Evolutionary conservation across 768 basidiomycete genomes (phyloP), one percentile per base, ranked within the genome.

Genomic region (Galerina sulciceps): DNA sequence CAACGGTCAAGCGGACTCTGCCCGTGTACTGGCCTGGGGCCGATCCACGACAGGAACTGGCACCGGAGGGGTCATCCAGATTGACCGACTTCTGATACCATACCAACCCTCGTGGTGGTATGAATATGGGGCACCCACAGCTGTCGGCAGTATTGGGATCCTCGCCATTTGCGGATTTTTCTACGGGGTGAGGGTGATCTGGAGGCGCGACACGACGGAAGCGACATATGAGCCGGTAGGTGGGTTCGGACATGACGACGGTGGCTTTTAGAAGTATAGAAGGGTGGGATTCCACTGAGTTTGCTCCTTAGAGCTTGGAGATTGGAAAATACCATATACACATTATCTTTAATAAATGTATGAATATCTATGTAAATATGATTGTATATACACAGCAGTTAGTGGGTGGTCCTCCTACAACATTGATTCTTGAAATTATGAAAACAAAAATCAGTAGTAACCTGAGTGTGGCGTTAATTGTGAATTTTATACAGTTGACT

Each of bases 181-280:
- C 73, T 85, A 85, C 68, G 87, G 81, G n/a, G 86, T 91, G 18
- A 77, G 85, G 57, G 73, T 77, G 53, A 70, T 92, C 51, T 95
- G 93, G 92, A 79, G 80, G 61, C 73, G 80, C 66, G 91, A 93
- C 70, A 85, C 85, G 55, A 89, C 86, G 34, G 90, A 94, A 72
- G 89, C 93, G 36, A 94, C 92, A 37, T 97, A 93, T 71, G 94
- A 96, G 70, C 94, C 95, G 20, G 74, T 90, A 37, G 94, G 94
- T 45, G 93, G 94, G 36, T 93, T 91, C 71, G 83, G 80, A 36
- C 76, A 76, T 47, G 81, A 85, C 57, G 65, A 71, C 41, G 69
- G 71, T 56, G 69, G 64, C 55, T 71, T 15, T 38, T 18, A 22
- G 64, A 59, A 65, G 43, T 31, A 53, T 63, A 47, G 55, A 31